These are phyloP conservation scores for Sphagnurus paluster DNA, from an alignment of 1,284 basidiomycete genomes.

Conservation along the genomic window DNA sequence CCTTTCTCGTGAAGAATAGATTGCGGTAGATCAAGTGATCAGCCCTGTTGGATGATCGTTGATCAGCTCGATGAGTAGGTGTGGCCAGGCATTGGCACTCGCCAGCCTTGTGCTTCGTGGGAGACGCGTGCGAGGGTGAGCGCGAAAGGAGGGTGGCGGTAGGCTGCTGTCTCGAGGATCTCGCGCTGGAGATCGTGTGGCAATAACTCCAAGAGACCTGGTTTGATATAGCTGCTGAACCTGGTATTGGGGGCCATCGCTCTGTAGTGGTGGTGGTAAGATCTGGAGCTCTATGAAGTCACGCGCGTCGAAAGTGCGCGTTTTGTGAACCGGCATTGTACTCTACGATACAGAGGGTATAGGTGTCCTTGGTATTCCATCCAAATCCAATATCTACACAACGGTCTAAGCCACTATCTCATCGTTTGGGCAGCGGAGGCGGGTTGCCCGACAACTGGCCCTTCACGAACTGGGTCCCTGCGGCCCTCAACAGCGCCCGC, in stretches of 20 bases:
- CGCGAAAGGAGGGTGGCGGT: constrained; percentile 11
- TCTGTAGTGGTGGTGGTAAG: background rate
- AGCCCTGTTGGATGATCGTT: constrained; percentile 11
- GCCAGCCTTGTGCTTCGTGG: constrained; percentile 18
- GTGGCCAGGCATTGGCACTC: background rate
- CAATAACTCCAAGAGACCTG: constrained; percentile 5
- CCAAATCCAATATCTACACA: background rate
- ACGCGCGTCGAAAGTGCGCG: too few relatives aligned
- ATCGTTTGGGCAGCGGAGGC: background rate
- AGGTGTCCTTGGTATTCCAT: too few relatives aligned
- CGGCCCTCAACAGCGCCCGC: constrained; percentile 63
- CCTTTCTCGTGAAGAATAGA: constrained; percentile 16
- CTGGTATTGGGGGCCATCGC: constrained; percentile 4
- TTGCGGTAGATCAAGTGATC: constrained; percentile 22
- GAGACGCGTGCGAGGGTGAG: constrained; percentile 17
- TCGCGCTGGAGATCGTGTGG: constrained; percentile 20
- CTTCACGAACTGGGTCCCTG: constrained; percentile 56
- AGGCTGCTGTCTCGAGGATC: constrained; percentile 18
- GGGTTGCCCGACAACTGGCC: constrained; percentile 17
- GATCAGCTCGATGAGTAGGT: background rate
- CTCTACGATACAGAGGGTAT: too few relatives aligned
- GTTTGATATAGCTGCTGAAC: constrained; percentile 15
- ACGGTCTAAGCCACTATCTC: background rate
- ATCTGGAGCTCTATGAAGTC: too few relatives aligned
- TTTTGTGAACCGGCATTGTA: too few relatives aligned